Base-by-base conservation (phyloP, 345 rosid species). In the Stellera chamaejasme region DNA sequence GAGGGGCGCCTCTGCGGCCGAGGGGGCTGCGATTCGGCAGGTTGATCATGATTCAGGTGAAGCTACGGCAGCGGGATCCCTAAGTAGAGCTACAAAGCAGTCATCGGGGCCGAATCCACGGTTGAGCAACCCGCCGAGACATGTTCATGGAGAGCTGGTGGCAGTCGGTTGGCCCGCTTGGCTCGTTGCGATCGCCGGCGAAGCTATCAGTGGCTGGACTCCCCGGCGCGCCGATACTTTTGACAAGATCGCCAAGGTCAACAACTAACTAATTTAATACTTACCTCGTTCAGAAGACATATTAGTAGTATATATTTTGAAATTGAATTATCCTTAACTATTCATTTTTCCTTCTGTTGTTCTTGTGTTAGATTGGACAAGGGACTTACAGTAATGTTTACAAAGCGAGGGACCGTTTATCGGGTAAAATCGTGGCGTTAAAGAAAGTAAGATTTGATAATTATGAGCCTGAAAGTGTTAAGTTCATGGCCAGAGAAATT, bases 351-450 rank as follows among this genome's bases (percentile, higher is more conserved):
- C 19, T 2, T 32, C 39, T 32, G 39, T 3, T 32, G 5, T 4
- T 32, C 39, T 32, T 51, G 23, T 39, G 53, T 28, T 63, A 83
- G 90, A 73, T 83, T 70, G 90, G 90, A 44, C 84, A 83, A 64
- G 90, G 90, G 56, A 83, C 90, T 12, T 83, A 83, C 67, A 83
- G 90, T 71, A 83, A 83, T 70, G 90, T 83, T 64, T 83, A 83
- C 65, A 83, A 80, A 78, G 90, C 87, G 54, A 83, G 80, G 68
- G 90, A 83, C 70, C 58, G 64, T n/a, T 55, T 83, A 59, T 74
- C 80, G 1, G 84, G 82, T 28, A 77, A 78, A 70, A 71, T 81
- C 48, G 90, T 83, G 51, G 90, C 90, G 12, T 62, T 83, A 53
- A 83, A 83, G 71, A 83, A 83, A 62, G 86, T 83, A 49, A 74